Conservation (phyloP, 208 protist species). For the Acanthamoeba culbertsoni region DNA sequence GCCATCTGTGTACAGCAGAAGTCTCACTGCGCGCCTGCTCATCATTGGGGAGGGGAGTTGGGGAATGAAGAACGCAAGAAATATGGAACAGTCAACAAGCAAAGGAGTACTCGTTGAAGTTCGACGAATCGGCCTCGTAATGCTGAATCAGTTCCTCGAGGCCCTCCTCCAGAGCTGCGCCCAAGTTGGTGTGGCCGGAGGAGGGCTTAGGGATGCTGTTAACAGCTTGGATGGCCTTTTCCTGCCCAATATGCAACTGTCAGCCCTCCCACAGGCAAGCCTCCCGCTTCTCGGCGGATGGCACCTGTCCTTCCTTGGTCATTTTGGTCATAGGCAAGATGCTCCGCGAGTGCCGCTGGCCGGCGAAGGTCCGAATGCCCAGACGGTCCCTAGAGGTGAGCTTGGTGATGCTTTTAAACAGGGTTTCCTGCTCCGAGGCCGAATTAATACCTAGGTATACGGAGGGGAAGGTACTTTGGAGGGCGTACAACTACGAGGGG, state of each 20-base stretch:
- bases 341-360: not conserved
- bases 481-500: not conserved
- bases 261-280: too few species aligned
- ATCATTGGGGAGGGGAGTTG: not conserved
- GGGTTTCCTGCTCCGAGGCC: not conserved
- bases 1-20: not conserved
- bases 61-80: not conserved
- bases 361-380: constrained; percentile 2
- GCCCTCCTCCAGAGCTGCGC: not conserved
- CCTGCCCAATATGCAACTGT: too few species aligned
- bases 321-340: not conserved
- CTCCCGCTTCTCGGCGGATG: too few species aligned
- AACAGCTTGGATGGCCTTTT: not conserved
- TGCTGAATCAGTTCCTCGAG: not conserved
- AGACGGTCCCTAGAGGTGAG: not conserved
- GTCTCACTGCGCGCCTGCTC: not conserved
- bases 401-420: not conserved
- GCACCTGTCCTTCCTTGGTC: not conserved
- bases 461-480: too few species aligned
- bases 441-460: too few species aligned
- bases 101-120: not conserved
- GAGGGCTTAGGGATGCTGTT: not conserved
- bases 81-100: too few species aligned
- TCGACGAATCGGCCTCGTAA: not conserved
- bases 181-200: not conserved